Percentiles rank a stretch among this genome's conserved stretches.
phyloP scores from a whole-genome alignment of 208 protist species.

The Leishmania lainsoni region DNA sequence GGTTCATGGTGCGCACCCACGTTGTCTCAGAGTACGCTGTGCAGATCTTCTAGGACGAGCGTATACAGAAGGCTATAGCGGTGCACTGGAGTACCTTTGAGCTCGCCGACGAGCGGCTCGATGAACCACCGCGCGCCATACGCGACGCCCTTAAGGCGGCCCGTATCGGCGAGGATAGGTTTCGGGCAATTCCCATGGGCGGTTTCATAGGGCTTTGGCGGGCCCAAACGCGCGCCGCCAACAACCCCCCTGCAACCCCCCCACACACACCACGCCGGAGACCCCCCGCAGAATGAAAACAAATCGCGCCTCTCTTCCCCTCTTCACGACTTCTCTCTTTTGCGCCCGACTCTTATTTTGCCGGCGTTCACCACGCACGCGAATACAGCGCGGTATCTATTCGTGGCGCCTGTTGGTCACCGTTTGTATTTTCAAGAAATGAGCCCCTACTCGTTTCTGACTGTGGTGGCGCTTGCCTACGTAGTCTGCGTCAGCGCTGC shows the following conservation, averaged over 20 bases:
- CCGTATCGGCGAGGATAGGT: constrained; percentile 26
- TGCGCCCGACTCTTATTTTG: not conserved
- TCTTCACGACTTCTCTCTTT: not conserved
- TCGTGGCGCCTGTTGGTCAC: not conserved
- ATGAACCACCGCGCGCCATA: constrained; percentile 69
- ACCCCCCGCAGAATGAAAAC: not conserved
- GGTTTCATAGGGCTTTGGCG: constrained; percentile 1
- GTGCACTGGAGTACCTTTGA: constrained; percentile 91
- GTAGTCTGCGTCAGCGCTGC: not conserved
- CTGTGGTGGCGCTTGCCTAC: not conserved
- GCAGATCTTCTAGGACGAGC: constrained; percentile 69
- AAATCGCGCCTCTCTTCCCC: not conserved
- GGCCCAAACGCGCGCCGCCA: not conserved
- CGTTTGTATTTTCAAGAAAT: not conserved
- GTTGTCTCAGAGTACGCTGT: constrained; percentile 74
- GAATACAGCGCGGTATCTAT: not conserved
- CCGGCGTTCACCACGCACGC: not conserved
- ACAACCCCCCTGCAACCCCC: not conserved
- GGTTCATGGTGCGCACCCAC: constrained; percentile 65
- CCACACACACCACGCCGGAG: not conserved
- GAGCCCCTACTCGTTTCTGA: not conserved
- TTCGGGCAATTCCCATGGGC: constrained; percentile 47
- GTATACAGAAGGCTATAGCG: constrained; percentile 43
- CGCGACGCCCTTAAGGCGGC: constrained; percentile 25
- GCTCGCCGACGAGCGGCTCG: constrained; percentile 69